These are phyloP conservation scores for Fusarium phyllophilum DNA, from an alignment of 2,329 filamentous ascomycete species.

Conservation along the genomic window DNA sequence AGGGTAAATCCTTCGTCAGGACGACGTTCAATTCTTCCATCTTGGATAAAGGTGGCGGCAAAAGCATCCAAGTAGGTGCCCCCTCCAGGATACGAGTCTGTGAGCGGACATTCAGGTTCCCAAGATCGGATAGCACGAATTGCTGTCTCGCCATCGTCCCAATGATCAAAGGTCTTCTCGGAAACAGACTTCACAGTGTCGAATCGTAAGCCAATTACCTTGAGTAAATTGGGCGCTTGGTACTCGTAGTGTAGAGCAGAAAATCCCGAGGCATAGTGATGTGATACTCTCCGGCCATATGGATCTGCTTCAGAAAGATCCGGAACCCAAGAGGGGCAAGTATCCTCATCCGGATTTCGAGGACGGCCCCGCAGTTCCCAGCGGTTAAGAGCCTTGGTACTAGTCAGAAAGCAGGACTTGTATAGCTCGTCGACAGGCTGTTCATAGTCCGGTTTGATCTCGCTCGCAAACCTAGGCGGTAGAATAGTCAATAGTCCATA, in stretches of 20 bases:
- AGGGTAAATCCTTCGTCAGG: neutral
- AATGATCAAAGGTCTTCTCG: neutral
- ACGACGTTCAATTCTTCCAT: neutral
- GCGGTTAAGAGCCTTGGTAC: neutral
- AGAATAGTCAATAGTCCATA: neutral
- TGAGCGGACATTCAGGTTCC: neutral
- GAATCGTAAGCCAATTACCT: neutral
- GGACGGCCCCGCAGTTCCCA: neutral
- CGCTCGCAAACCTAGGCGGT: rapidly evolving
- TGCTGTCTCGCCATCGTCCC: neutral
- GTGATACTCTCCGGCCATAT: neutral
- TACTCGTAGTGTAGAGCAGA: neutral
- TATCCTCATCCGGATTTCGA: neutral
- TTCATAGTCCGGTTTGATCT: neutral
- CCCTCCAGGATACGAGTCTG: neutral
- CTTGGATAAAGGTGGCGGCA: neutral
- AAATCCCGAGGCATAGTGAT: neutral
- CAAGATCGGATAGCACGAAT: rapidly evolving
- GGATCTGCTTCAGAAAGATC: neutral
- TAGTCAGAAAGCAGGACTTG: neutral
- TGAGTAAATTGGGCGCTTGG: neutral
- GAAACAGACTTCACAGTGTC: neutral
- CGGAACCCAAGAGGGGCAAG: neutral
- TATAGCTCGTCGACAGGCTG: neutral
- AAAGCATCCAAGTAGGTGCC: neutral